phyloP scores from a whole-genome alignment of 2,329 filamentous ascomycete species.

The Colletotrichum brevisporum region DNA sequence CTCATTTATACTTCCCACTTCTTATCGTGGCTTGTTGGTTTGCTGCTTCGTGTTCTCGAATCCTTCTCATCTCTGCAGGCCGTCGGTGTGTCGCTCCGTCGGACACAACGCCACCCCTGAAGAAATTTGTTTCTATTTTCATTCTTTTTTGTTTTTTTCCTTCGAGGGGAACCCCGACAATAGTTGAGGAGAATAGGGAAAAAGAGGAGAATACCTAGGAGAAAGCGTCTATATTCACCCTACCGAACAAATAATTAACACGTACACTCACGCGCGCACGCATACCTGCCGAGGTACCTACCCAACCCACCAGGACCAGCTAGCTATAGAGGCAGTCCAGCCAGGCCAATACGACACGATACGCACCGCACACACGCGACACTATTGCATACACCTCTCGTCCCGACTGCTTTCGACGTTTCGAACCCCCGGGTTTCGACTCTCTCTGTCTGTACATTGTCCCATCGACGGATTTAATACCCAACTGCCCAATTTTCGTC shows the following conservation, averaged over 20 bases:
- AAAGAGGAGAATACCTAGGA: background rate
- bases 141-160: too few relatives aligned
- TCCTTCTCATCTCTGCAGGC: background rate
- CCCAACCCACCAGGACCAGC: background rate
- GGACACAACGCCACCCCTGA: constrained; percentile 6
- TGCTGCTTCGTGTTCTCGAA: background rate
- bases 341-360: constrained; percentile 7
- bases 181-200: background rate
- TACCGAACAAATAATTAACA: constrained; percentile 22
- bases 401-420: constrained; percentile 37
- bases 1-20: constrained; percentile 6
- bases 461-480: constrained; percentile 21
- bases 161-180: constrained; percentile 11
- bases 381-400: constrained; percentile 26
- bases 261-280: background rate
- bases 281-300: constrained; percentile 29
- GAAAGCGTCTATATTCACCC: constrained; percentile 1
- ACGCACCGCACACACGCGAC: constrained; percentile 28
- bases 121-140: too few relatives aligned
- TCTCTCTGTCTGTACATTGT: constrained; percentile 12
- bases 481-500: constrained; percentile 1
- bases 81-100: constrained; percentile 4
- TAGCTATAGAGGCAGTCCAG: background rate
- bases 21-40: background rate
- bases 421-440: constrained; percentile 25